These are phyloP conservation scores for Cicer arietinum DNA, from an alignment of 306 rosid genomes.

Conservation along the genomic window DNA sequence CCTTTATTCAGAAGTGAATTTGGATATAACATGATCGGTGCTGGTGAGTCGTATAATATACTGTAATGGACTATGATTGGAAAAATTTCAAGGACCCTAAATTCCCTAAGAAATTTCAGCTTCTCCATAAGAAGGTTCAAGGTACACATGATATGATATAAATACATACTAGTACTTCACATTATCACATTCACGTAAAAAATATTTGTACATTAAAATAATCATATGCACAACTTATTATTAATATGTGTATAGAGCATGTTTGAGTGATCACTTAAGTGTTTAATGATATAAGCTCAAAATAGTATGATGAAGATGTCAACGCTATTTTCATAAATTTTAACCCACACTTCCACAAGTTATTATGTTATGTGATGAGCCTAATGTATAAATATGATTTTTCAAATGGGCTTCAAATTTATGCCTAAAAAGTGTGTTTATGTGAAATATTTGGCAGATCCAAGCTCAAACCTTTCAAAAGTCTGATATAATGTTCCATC, in stretches of 20 bases:
- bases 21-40: slow-evolving; percentile 47
- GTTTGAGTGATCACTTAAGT: neutral
- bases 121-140: slow-evolving; percentile 43
- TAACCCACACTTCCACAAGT: neutral
- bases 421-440: neutral
- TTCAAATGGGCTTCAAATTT: neutral
- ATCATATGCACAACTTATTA: neutral
- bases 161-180: neutral
- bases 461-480: slow-evolving; percentile 46
- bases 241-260: neutral
- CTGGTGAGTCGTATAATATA: slow-evolving; percentile 49
- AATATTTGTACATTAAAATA: neutral
- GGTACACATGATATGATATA: slow-evolving; percentile 36
- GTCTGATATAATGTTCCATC: slow-evolving; percentile 50
- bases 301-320: neutral
- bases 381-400: neutral
- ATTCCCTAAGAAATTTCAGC: slow-evolving; percentile 48
- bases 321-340: neutral
- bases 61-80: slow-evolving; percentile 51
- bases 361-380: neutral
- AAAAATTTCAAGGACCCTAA: slow-evolving; percentile 38
- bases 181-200: slow-evolving; percentile 6
- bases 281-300: neutral
- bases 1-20: slow-evolving; percentile 59
- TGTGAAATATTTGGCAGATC: slow-evolving; percentile 46